Evolutionary conservation across 106 monocot genomes (phyloP).

Genomic region (Iris macrosiphon): DNA sequence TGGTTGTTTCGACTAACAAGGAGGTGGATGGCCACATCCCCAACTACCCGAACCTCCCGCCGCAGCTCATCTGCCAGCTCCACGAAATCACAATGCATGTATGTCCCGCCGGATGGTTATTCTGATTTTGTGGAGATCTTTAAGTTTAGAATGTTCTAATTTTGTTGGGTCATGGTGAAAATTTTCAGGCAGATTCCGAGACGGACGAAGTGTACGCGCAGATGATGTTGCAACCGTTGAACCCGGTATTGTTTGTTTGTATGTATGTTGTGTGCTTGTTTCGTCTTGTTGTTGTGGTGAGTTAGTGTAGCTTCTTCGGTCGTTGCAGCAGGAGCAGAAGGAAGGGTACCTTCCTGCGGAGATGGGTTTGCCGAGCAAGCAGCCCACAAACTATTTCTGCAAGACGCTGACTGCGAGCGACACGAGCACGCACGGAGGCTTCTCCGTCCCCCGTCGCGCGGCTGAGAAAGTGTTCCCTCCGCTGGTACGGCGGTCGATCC

Average conservation of each 20-base stretch:
- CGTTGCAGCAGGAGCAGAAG: constrained; percentile 81
- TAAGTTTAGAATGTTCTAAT: neutral
- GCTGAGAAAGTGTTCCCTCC: constrained; percentile 99
- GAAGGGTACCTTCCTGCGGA: constrained; percentile 75
- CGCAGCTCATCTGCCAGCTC: constrained; percentile 88
- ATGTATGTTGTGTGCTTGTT: constrained; percentile 1
- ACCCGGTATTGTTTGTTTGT: constrained; percentile 25
- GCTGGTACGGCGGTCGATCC: constrained; percentile 50
- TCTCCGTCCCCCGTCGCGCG: constrained; percentile 94
- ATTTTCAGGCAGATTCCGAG: constrained; percentile 22
- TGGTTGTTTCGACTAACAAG: constrained; percentile 78
- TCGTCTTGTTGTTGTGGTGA: neutral
- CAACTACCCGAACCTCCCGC: constrained; percentile 73
- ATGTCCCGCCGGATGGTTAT: no score
- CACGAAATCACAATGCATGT: constrained; percentile 90
- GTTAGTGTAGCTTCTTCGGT: neutral
- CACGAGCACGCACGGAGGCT: constrained; percentile 97
- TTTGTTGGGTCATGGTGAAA: constrained; percentile 2
- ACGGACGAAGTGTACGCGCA: constrained; percentile 30
- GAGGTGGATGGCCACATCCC: constrained; percentile 85
- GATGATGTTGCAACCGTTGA: constrained; percentile 40
- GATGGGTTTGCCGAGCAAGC: constrained; percentile 88
- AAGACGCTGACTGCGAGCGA: constrained; percentile 98
- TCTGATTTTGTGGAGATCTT: neutral
- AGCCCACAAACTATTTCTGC: constrained; percentile 97